phyloP scores from a whole-genome alignment of 2,329 filamentous ascomycete genomes.

The Venturia carpophila region DNA sequence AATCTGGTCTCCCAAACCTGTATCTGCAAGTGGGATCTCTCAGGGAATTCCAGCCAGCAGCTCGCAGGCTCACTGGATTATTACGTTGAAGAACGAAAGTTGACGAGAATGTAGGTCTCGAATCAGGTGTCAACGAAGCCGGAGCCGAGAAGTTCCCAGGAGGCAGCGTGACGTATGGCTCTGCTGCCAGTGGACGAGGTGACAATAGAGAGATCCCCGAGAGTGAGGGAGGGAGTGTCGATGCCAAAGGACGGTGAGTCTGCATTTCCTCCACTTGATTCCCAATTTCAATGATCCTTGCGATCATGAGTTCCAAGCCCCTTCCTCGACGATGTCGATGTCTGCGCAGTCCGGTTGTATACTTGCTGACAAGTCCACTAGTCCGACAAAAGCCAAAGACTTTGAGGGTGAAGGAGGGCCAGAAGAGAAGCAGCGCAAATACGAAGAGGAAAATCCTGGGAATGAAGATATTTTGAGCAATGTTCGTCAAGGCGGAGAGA shows the following conservation, averaged over 20 bases:
- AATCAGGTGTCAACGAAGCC: slow-evolving; percentile 42
- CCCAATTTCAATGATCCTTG: no score
- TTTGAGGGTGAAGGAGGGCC: slow-evolving; percentile 43
- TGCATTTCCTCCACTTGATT: neutral
- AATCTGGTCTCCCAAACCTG: no score
- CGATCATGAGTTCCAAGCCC: no score
- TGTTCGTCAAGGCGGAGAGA: slow-evolving; percentile 31
- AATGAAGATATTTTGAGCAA: slow-evolving; percentile 36
- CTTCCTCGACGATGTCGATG: neutral
- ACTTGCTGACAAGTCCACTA: slow-evolving; percentile 19
- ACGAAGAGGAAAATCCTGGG: slow-evolving; percentile 33
- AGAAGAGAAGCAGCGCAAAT: slow-evolving; percentile 36
- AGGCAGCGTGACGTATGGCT: slow-evolving; percentile 36
- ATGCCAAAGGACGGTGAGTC: slow-evolving; percentile 33
- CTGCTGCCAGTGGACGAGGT: slow-evolving; percentile 36
- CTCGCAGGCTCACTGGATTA: no score
- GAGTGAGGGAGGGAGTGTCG: slow-evolving; percentile 39
- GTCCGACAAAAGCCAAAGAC: slow-evolving; percentile 40
- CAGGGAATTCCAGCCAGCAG: no score
- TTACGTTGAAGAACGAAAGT: neutral
- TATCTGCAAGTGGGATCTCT: no score
- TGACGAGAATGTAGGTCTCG: slow-evolving; percentile 28
- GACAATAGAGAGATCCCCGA: slow-evolving; percentile 42
- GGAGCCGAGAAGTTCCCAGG: slow-evolving; percentile 39
- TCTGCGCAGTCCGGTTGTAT: neutral